These are phyloP conservation scores for Suillus bovinus DNA, from an alignment of 768 basidiomycete genomes.

Conservation along the genomic window DNA sequence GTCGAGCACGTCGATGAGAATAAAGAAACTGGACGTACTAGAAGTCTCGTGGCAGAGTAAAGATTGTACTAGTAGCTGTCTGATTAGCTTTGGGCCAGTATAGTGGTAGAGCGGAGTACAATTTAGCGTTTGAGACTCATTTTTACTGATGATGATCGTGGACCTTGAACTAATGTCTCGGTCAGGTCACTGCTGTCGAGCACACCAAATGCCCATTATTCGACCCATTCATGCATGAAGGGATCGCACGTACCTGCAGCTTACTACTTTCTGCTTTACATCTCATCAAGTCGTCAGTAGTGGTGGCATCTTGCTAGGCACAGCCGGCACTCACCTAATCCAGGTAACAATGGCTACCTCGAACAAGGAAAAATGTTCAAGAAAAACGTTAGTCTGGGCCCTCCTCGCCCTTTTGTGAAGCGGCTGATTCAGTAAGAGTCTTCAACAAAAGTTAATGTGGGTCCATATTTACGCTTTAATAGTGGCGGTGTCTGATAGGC, in stretches of 20 bases:
- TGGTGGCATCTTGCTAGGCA: neutral
- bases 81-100: constrained; percentile 27
- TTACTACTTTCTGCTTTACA: neutral
- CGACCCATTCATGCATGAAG: constrained; percentile 4
- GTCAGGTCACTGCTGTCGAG: neutral
- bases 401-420: neutral
- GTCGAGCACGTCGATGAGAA: neutral
- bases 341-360: constrained; percentile 10
- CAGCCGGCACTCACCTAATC: constrained; percentile 2
- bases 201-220: constrained; percentile 7
- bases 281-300: constrained; percentile 1
- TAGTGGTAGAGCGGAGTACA: constrained; percentile 1
- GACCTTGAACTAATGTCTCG: neutral
- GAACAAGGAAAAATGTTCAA: neutral
- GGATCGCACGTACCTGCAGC: neutral
- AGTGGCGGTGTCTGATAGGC: constrained; percentile 4
- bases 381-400: neutral
- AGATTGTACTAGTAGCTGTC: constrained; percentile 20
- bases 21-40: constrained; percentile 6
- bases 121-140: constrained; percentile 4
- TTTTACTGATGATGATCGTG: constrained; percentile 1
- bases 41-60: constrained; percentile 6
- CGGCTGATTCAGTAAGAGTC: neutral
- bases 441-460: neutral
- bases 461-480: constrained; percentile 6